Evolutionary conservation across 179 eudicot species (phyloP).

Genomic region (Heliamphora pulchella): DNA sequence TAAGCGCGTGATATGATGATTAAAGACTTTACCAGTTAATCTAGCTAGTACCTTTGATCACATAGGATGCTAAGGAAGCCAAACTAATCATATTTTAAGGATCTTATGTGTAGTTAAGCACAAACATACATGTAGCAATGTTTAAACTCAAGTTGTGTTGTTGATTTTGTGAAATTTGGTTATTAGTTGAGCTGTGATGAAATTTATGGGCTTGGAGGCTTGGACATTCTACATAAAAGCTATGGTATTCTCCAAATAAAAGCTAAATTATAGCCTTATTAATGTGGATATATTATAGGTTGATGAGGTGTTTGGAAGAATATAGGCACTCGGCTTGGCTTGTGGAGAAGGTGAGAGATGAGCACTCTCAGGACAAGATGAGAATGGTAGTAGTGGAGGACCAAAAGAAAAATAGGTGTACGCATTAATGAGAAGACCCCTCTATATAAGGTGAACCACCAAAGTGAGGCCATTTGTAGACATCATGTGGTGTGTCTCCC

Average conservation of each 20-base stretch:
- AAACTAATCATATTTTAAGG: neutral
- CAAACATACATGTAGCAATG: too few species aligned
- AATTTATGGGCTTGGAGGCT: neutral
- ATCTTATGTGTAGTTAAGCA: neutral
- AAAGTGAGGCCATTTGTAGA: too few species aligned
- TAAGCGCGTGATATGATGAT: neutral
- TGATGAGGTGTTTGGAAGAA: too few species aligned
- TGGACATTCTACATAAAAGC: neutral
- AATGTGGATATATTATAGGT: too few species aligned
- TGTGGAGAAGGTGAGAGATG: too few species aligned
- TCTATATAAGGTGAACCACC: too few species aligned
- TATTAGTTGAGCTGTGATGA: neutral
- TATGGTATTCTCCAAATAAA: neutral
- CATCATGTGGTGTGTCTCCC: too few species aligned
- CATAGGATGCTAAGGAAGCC: neutral
- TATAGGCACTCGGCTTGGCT: too few species aligned
- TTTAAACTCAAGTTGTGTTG: neutral
- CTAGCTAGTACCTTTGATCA: neutral
- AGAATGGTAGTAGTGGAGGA: too few species aligned
- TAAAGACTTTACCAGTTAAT: neutral
- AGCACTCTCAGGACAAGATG: too few species aligned
- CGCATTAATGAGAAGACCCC: too few species aligned
- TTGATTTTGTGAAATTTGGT: neutral
- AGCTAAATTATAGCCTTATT: neutral
- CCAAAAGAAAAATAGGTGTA: too few species aligned